Evolutionary conservation across 2,329 filamentous ascomycete genomes (phyloP), one percentile per base, ranked within the genome.

Genomic region (Curvularia lunata): DNA sequence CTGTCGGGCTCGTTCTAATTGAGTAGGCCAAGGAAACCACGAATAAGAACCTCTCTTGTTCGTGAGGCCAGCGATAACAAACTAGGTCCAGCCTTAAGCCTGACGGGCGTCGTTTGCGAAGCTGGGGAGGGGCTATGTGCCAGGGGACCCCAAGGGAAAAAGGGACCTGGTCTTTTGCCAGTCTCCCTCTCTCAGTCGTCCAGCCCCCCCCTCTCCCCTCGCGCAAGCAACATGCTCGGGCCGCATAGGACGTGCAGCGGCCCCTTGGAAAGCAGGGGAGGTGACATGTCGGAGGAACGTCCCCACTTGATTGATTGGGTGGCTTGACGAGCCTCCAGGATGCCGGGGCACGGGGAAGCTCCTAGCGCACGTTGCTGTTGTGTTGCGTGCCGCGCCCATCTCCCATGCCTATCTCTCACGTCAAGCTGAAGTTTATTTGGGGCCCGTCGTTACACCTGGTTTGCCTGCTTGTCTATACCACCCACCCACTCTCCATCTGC

Each of bases 251-350:
- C 38, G 28, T 51, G 43, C 43, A 42, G 37, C 25, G 27, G 50
- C 28, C 34, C 48, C 25, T 18, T 48, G 42, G 8, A 21, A 42
- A 47, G 23, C 32, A 56, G 40, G 30, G 42, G 42, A 45, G 23
- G 10, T 42, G 37, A 34, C 32, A 34, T 21, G 10, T 32, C 54
- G 48, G 54, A 50, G 50, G 19, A 28, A 13, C 27, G 19, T 25
- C 42, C 48, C 42, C 48, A 42, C 48, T 52, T 52, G 54, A 52
- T 52, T 56, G 41, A 56, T 56, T 56, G 54, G 53, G 34, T 52
- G 54, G 42, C 54, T 52, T 53, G 48, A 51, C 34, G 48, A 46
- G 41, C 21, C 18, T 21, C 28, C 10, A 16, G 27, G 12, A 21
- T 47, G 27, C 21, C 47, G 32, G 47, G 47, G 46, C 18, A 32